These are phyloP conservation scores for Diaporthe capsici DNA, from an alignment of 2,329 filamentous ascomycete species.

Conservation along the genomic window DNA sequence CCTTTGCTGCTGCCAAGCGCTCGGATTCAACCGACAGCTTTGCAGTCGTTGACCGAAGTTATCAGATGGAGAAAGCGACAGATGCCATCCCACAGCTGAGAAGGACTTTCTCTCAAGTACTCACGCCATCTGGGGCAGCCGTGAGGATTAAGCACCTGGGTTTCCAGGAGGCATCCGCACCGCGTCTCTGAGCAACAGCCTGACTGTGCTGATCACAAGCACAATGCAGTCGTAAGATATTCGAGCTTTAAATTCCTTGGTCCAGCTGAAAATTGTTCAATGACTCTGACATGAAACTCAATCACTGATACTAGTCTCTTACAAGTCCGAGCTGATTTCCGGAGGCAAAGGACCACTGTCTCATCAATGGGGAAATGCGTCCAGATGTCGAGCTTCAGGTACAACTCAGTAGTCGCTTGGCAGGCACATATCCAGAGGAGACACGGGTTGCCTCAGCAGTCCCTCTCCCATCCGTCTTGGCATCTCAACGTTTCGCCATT, in stretches of 20 bases:
- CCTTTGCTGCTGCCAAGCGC: background rate
- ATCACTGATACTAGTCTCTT: background rate
- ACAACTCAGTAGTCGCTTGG: background rate
- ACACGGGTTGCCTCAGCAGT: background rate
- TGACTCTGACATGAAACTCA: background rate
- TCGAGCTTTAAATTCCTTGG: too few relatives aligned
- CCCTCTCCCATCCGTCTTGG: background rate
- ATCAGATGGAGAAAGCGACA: background rate
- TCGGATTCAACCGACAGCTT: background rate
- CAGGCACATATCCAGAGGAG: background rate
- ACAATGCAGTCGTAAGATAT: too few relatives aligned
- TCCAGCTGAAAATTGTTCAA: too few relatives aligned
- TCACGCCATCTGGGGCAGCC: too few relatives aligned
- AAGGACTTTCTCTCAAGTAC: background rate
- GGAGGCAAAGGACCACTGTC: background rate
- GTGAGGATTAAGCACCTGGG: background rate
- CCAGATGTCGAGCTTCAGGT: background rate
- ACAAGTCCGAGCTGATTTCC: background rate
- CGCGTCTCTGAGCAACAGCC: background rate
- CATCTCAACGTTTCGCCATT: background rate
- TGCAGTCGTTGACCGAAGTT: too few relatives aligned
- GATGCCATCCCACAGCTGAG: background rate
- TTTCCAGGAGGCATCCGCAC: too few relatives aligned
- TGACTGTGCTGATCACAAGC: background rate
- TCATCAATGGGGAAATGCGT: background rate